These are phyloP conservation scores for Bocquillonia castaneifolia DNA, from an alignment of 441 rosid genomes.

Conservation along the genomic window DNA sequence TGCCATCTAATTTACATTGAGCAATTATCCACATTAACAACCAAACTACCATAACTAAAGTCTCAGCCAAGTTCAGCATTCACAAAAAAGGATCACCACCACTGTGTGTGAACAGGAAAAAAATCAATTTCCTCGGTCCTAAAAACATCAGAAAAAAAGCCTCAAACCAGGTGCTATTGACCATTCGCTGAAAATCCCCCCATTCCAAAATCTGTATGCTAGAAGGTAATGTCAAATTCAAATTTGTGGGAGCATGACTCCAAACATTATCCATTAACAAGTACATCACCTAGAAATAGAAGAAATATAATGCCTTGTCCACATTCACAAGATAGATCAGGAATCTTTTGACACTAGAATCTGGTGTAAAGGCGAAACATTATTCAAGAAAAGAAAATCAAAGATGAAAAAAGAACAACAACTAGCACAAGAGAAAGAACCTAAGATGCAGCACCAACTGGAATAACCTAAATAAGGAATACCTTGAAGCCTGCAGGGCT, in stretches of 20 bases:
- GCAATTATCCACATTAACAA: neutral
- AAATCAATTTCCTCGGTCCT: neutral
- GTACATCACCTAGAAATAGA: no score
- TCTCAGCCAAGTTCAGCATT: neutral
- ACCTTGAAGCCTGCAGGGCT: slow-evolving; percentile 96
- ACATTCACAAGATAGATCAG: neutral
- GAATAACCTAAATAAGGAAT: slow-evolving; percentile 18
- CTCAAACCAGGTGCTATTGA: neutral
- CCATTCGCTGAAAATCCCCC: neutral
- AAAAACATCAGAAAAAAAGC: neutral
- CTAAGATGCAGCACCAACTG: slow-evolving; percentile 11
- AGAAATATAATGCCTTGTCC: neutral
- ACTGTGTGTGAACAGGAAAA: neutral
- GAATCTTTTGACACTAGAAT: neutral
- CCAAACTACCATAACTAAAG: neutral
- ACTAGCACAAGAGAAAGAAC: neutral
- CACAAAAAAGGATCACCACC: neutral
- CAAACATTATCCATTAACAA: no score
- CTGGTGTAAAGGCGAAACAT: neutral
- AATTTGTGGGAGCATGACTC: neutral
- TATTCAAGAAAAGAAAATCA: neutral
- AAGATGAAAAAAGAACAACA: neutral
- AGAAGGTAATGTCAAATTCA: neutral
- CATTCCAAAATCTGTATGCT: neutral
- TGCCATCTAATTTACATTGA: neutral